Base-by-base conservation (phyloP, 2,329 filamentous ascomycete genomes). In the Coleophoma eucalyptorum region DNA sequence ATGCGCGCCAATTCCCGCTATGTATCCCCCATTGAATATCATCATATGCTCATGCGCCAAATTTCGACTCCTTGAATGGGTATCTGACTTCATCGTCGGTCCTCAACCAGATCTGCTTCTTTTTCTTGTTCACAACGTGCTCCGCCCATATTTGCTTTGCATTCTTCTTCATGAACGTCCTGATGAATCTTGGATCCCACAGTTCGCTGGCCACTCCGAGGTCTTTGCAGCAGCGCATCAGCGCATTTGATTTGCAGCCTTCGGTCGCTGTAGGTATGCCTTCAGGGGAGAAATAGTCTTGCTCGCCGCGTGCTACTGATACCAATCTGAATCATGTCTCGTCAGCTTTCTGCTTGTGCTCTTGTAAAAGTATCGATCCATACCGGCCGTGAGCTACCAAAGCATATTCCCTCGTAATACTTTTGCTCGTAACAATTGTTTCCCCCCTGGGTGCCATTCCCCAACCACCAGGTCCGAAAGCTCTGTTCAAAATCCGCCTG, bases 161-260 rank as follows among this genome's bases (percentile, higher is more conserved):
- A 65, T 88, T 73, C 60, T 84, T 73, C 62, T 83, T 83, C 76
- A 88, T 88, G 73, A 90, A 99, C 61, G 80, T 81, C 62, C 89
- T 83, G 58, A 97, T 90, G 73, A 88, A 99, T 50, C 89, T 77
- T 34, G 94, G 94, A 72, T 99, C 94, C 94, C 94, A 99, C 18
- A 99, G 80, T 72, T 99, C 94, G 57, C 87, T 92, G 1, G 90
- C 94, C 58, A 99, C 88, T 34, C 94, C 94, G 32, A 99, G 74
- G 69, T 99, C 94, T 75, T 99, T 99, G 77, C 94, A 97, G 79
- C 93, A 97, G 52, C 94, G 89, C 85, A 97, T 95, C 59, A 99
- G 78, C 12, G 94, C 94, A 67, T 99, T 99, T 56, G 91, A 96
- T 72, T 97, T 97, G 79, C 91, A 96, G 48, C 94, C 94, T 72